Evolutionary conservation across 345 rosid genomes (phyloP), one percentile per base, ranked within the genome.

Genomic region (Isatis tinctoria): DNA sequence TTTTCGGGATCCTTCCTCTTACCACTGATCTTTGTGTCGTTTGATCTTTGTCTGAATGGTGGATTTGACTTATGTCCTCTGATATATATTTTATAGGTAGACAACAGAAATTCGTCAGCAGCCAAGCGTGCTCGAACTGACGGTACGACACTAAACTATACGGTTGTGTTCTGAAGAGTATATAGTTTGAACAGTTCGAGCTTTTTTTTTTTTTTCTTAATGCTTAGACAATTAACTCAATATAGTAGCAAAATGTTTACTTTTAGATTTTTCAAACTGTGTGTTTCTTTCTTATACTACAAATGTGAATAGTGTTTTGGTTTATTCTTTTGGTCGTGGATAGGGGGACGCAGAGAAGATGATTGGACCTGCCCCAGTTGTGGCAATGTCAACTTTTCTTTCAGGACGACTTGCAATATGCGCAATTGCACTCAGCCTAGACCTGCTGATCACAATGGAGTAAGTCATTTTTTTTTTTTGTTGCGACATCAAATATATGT

Each of bases 351-450:
- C 3, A 89, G 99, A 83, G 99, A 96, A 70, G 98, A 96, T 81
- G 99, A 96, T 70, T 96, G 98, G 99, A 92, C 97, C 32, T 95
- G 98, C 54, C 98, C 98, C 3, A 95, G 97, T 67, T 95, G 99
- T 72, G 97, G 94, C 67, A 95, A 95, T 78, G 99, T 90, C 73
- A 95, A 95, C 58, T 95, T 95, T 77, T 92, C 99, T 2, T 95
- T 95, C 63, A 85, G 98, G 84, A 95, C 96, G 36, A 92, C 99
- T 54, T 95, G 99, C 73, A 95, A 95, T 74, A 95, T 90, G 98
- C 99, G 98, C 30, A 95, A 95, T 75, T 95, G 99, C 65, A 90
- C 99, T 51, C 99, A 95, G 65, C 87, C 97, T 10, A 81, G 98
- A 84, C 99, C 99, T 57, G 96, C 97, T 28, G 97, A 90, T 76